phyloP scores from a whole-genome alignment of 2,329 filamentous ascomycete genomes.

The Chaetomium strumarium region DNA sequence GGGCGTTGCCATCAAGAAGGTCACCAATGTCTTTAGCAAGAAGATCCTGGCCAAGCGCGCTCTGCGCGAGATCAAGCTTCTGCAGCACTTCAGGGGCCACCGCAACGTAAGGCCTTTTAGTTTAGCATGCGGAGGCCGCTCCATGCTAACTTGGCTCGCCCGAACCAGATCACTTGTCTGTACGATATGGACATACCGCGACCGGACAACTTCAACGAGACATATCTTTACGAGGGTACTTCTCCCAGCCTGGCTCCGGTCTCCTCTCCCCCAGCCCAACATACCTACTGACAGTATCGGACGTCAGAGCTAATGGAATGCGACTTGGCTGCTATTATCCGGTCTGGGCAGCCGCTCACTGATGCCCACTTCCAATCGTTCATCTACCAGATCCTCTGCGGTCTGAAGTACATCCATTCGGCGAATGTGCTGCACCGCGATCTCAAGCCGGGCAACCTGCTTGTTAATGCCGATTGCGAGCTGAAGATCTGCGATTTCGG shows the following conservation, averaged over 20 bases:
- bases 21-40: constrained; percentile 99
- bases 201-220: constrained; percentile 98
- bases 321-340: constrained; percentile 94
- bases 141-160: not conserved
- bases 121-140: constrained; percentile 16
- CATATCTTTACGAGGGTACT: constrained; percentile 94
- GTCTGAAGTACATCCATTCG: constrained; percentile 98
- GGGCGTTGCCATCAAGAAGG: constrained; percentile 97
- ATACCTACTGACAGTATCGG: not conserved
- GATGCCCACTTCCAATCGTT: constrained; percentile 99
- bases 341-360: constrained; percentile 92
- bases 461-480: constrained; percentile 98
- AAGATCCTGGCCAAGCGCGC: constrained; percentile 99
- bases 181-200: constrained; percentile 99
- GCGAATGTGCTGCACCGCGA: constrained; percentile 97
- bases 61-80: constrained; percentile 93
- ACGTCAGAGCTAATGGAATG: constrained; percentile 95
- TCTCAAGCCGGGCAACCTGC: constrained; percentile 90
- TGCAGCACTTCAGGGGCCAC: constrained; percentile 93
- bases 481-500: constrained; percentile 99
- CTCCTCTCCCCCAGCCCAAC: not conserved
- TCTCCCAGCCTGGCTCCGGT: not conserved
- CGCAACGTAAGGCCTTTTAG: constrained; percentile 59
- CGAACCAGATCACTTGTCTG: constrained; percentile 81
- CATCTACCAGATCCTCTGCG: constrained; percentile 99